Evolutionary conservation across 129 eudicot genomes (phyloP), one percentile per base, ranked within the genome.

Genomic region (Tanacetum coccineum): DNA sequence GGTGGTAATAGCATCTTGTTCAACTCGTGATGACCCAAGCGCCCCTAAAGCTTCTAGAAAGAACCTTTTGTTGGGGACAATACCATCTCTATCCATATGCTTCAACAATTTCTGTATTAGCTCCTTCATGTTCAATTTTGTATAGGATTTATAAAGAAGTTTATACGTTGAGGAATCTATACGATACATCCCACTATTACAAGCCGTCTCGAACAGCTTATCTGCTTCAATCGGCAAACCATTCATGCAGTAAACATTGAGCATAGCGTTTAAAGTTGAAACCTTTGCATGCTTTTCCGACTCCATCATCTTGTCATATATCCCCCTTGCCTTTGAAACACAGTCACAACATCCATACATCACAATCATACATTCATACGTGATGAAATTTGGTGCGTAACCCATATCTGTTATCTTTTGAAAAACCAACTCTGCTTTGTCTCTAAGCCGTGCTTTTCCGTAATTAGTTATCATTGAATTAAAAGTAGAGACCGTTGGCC

Each of bases 221-320:
- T 86, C 86, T 6, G 95, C 96, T 71, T 93, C 99, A 62, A 79
- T 42, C 3, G 92, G 87, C 71, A 89, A 83, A 66, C 61, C 63
- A 66, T 93, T 89, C 80, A 68, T 62, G 76, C 92, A 89, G 67
- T 93, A 93, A 4, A 87, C 99, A 57, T 84, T 95, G 6, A 89
- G 82, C 96, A 93, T 93, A 3, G 90, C 89, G 71, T 93, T 93
- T n/a, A 93, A 63, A 59, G 90, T 89, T 17, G 99, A 93, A 56
- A 81, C 78, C 56, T 82, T 89, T 19, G 74, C 74, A 66, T 78
- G 80, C 69, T 68, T 80, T 70, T 71, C 87, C 22, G 86, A 78
- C 47, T 66, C 93, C n/a, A 72, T 51, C 71, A 86, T 68, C 15
- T 59, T 62, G 19, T 93, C 89, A 70, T 76, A 93, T 66, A 79